Percentiles rank a stretch among this genome's conserved stretches.
These are phyloP conservation scores for Brassica nigra DNA, from an alignment of 345 rosid genomes.

Conservation along the genomic window DNA sequence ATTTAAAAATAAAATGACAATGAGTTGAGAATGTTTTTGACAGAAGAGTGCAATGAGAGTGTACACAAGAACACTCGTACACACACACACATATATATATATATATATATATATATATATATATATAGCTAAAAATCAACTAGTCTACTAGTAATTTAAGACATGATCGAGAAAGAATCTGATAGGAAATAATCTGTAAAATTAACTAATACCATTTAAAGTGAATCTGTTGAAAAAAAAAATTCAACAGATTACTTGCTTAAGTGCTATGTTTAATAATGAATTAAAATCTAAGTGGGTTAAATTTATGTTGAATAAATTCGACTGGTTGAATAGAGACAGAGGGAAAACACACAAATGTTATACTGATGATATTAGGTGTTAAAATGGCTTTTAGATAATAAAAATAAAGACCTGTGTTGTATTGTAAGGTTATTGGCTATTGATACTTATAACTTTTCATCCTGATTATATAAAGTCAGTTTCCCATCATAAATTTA, in stretches of 20 bases:
- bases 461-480: neutral
- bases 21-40: neutral
- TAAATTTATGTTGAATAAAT: no score
- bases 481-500: neutral
- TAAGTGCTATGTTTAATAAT: neutral
- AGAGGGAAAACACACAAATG: no score
- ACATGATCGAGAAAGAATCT: neutral
- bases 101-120: neutral
- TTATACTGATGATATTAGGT: no score
- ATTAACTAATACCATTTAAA: neutral
- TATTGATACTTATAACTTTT: neutral
- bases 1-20: neutral
- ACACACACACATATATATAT: neutral
- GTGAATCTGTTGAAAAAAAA: neutral
- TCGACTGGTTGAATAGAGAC: no score
- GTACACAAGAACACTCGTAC: neutral
- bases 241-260: neutral
- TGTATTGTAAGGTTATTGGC: neutral
- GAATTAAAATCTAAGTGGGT: neutral
- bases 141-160: neutral
- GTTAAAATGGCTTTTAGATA: neutral
- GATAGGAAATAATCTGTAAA: neutral
- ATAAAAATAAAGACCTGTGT: neutral
- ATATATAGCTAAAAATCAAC: neutral
- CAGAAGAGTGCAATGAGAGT: no score